Evolutionary conservation across 2,329 filamentous ascomycete genomes (phyloP).

Genomic region (Ophiostoma quercus): DNA sequence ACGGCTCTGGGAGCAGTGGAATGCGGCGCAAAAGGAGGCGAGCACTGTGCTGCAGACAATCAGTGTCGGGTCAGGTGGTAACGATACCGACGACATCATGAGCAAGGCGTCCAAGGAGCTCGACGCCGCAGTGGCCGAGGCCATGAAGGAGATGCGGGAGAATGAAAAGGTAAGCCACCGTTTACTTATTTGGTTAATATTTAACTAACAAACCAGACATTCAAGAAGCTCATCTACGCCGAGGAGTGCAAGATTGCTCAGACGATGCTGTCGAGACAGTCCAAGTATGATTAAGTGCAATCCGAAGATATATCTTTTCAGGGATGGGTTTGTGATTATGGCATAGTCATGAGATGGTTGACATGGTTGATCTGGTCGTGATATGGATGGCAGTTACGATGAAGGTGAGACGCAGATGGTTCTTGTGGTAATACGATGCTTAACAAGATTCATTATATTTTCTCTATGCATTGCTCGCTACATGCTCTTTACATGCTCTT

Average conservation of each 20-base stretch:
- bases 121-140: constrained; percentile 20
- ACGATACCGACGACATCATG: constrained; percentile 17
- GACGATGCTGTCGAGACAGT: constrained; percentile 26
- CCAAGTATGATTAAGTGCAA: constrained; percentile 23
- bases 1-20: constrained; percentile 34
- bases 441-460: neutral
- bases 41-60: constrained; percentile 30
- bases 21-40: constrained; percentile 39
- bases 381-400: neutral
- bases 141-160: constrained; percentile 25
- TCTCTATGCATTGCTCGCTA: neutral
- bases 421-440: neutral
- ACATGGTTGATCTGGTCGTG: no score
- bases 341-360: no score
- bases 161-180: constrained; percentile 26
- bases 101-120: constrained; percentile 23
- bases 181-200: neutral
- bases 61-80: neutral
- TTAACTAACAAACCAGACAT: constrained; percentile 20
- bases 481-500: neutral
- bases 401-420: neutral
- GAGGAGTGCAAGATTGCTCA: constrained; percentile 29
- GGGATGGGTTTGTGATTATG: no score
- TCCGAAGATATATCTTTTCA: no score
- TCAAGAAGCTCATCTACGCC: constrained; percentile 25